Evolutionary conservation across 2,329 filamentous ascomycete species (phyloP), one percentile per base, ranked within the genome.

Genomic region (Cercospora sojina): DNA sequence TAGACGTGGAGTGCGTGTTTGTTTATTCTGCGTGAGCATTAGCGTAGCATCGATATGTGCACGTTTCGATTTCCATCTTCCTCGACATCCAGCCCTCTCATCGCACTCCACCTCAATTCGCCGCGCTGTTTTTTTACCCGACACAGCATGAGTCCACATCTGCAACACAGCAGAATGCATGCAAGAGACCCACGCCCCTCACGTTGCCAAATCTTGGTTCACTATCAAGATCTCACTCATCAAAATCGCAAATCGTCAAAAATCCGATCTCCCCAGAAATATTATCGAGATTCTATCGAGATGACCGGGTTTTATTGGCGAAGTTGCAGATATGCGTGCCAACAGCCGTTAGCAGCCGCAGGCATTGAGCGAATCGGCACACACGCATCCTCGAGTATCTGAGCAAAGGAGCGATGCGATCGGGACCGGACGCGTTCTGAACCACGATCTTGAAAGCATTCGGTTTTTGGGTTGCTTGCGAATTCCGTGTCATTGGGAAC

Each of bases 301-400:
- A 59, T 38, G 8, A 38, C 16, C 23, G 31, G 16, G 20, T 60
- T 25, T 31, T 13, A 64, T 64, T 64, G 61, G 61, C 61, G 41
- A 43, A 29, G 61, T 43, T n/a, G 51, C 38, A 64, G 61, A 64
- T 64, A 47, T 38, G 29, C 61, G 10, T 58, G 23, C 29, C 47
- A 65, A 75, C 31, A 75, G 31, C 79, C 0, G 73, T 70, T 12
- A 69, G 67, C 5, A 67, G 72, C n/a, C 80, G 80, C 64, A 25
- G 58, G 25, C 58, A 47, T 31, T 49, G 35, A 60, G 58, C 38
- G 58, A 60, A 60, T 60, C 58, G 58, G 58, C 58, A 47, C 16
- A 13, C 20, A 20, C 32, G 31, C 47, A 43, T n/a, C 20, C 35
- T 47, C 57, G 57, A 38, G 57, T 25, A 59, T 59, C 31, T 32